Evolutionary conservation across 176 grass and related monocot genomes (phyloP).

Genomic region (Eragrostis nindensis): DNA sequence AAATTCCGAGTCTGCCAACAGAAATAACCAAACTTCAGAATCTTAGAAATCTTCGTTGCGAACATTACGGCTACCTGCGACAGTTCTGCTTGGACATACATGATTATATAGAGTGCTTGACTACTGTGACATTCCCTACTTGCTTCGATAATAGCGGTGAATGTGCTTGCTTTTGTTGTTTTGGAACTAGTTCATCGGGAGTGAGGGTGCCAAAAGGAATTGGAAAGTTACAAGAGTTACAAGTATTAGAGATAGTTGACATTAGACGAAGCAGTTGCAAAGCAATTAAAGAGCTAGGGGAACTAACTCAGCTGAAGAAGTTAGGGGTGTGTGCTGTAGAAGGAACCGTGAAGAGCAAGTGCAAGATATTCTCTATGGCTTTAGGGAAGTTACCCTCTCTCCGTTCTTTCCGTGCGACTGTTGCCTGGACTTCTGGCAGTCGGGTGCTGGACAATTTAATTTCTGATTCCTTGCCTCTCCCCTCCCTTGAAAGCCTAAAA

Average conservation of each 20-base stretch:
- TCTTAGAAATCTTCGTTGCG: neutral
- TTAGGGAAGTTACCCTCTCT: constrained; percentile 5
- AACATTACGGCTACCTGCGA: no score
- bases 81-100: no score
- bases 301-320: constrained; percentile 30
- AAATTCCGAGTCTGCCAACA: neutral
- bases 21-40: constrained; percentile 12
- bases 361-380: neutral
- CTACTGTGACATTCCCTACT: no score
- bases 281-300: constrained; percentile 24
- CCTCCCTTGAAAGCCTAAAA: neutral
- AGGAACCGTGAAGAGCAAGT: neutral
- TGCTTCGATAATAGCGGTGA: no score
- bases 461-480: neutral
- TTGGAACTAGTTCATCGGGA: neutral
- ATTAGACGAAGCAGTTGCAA: neutral
- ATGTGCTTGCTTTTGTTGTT: no score
- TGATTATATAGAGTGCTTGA: no score
- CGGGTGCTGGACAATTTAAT: neutral
- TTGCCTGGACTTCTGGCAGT: rapidly evolving
- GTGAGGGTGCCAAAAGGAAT: constrained; percentile 27
- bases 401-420: neutral
- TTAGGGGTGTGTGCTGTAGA: neutral
- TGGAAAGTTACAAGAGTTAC: constrained; percentile 1
- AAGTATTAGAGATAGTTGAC: constrained; percentile 18